Percentiles rank a stretch among this genome's conserved stretches.
Conservation (phyloP, 1,284 basidiomycete species). For the Porodaedalea pini region DNA sequence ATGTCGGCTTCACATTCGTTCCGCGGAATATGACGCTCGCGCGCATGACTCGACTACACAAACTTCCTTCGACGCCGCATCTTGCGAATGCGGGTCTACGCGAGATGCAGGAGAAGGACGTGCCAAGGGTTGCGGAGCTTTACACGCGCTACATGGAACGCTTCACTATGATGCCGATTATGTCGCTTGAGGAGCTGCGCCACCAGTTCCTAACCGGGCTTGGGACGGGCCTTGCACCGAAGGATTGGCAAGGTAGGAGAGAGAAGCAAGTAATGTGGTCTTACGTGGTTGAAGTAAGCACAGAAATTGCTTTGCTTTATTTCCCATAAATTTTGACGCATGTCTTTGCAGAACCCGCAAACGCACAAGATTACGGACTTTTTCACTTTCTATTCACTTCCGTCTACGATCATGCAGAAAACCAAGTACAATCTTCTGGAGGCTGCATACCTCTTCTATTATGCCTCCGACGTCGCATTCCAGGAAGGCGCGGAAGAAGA, state of each 20-base stretch:
- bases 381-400: slow-evolving; percentile 95
- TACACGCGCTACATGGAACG: slow-evolving; percentile 79
- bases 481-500: slow-evolving; percentile 56
- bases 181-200: slow-evolving; percentile 76
- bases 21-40: slow-evolving; percentile 84
- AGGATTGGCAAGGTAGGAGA: slow-evolving; percentile 49
- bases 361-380: slow-evolving; percentile 90
- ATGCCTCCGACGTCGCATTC: slow-evolving; percentile 69
- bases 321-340: too few species aligned
- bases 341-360: slow-evolving; percentile 64
- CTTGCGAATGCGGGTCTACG: slow-evolving; percentile 49
- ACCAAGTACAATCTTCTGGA: slow-evolving; percentile 65
- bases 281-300: slow-evolving; percentile 92
- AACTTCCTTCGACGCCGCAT: slow-evolving; percentile 54
- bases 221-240: slow-evolving; percentile 57
- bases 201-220: slow-evolving; percentile 89
- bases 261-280: slow-evolving; percentile 90
- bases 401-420: slow-evolving; percentile 82
- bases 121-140: slow-evolving; percentile 72
- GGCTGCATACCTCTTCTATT: slow-evolving; percentile 93
- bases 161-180: slow-evolving; percentile 82
- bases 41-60: slow-evolving; percentile 75
- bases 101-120: slow-evolving; percentile 84
- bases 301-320: too few species aligned
- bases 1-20: slow-evolving; percentile 87